Evolutionary conservation across 2,329 filamentous ascomycete genomes (phyloP), one percentile per base, ranked within the genome.

Genomic region (Parascedosporium putredinis): DNA sequence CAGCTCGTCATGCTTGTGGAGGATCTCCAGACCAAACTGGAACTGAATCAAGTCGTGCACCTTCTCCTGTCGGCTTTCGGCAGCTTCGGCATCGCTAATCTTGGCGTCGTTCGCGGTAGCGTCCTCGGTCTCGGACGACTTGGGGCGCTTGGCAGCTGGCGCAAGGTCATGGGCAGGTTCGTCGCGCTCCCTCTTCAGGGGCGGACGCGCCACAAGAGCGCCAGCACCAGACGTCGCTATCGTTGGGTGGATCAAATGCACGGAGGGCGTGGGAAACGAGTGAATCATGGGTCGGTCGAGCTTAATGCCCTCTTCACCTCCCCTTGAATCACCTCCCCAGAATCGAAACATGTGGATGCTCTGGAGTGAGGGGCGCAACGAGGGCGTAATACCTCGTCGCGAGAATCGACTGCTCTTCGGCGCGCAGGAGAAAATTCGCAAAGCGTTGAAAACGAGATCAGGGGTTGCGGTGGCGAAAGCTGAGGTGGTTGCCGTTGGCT

Each of bases 1-100:
- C 52, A 97, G 71, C 70, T 98, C 93, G 60, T 93, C 83, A 67
- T 98, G 93, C 73, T 96, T 97, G 63, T 94, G 71, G 55, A 97
- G 71, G 49, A 97, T 90, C 70, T 96, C 90, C 56, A 93, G 79
- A 60, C 89, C 87, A 65, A 97, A 84, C 67, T 96, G 86, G 54
- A 88, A 82, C 62, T 89, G 84, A 62, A 97, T 85, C 10, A 48
- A 29, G 43, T 55, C 53, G 25, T 25, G 47, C 24, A 27, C 47
- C n/a, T 16, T 16, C 10, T 50, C 36, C 16, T 40, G 29, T 16
- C 40, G 24, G 27, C 44, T 33, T 7, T 50, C 29, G 22, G 47
- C 24, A n/a, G 25, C 18, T 18, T 50, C n/a, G 16, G 25, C 16
- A 23, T 24, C 12, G 34, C 20, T 25, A 10, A 38, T 12, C 8